Percentiles rank a stretch among this genome's conserved stretches.
phyloP scores from a whole-genome alignment of 2,329 filamentous ascomycete species.

The Lachnellula arida region DNA sequence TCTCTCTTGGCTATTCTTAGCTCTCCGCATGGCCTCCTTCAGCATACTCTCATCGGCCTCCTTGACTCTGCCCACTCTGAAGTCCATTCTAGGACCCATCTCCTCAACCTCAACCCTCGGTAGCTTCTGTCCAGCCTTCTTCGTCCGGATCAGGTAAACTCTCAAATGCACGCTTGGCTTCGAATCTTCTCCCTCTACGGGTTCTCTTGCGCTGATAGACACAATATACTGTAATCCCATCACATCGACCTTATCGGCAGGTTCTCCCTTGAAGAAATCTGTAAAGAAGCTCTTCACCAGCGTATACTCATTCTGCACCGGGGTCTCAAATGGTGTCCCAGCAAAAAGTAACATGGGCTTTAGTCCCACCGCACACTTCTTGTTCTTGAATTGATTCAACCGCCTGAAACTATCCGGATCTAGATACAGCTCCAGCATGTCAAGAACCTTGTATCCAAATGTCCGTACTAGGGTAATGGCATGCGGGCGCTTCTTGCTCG shows the following conservation, averaged over 20 bases:
- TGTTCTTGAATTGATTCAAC: conserved; percentile 70
- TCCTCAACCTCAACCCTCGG: conserved; percentile 92
- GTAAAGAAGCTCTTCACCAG: conserved; percentile 81
- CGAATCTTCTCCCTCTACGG: conserved; percentile 38
- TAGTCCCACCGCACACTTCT: conserved; percentile 72
- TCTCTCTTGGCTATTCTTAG: conserved; percentile 67
- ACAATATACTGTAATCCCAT: conserved; percentile 92
- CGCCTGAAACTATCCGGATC: conserved; percentile 68
- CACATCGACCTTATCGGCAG: conserved; percentile 79
- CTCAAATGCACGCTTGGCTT: conserved; percentile 63
- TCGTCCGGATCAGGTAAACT: conserved; percentile 81
- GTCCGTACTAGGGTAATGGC: conserved; percentile 77
- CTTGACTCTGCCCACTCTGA: conserved; percentile 74
- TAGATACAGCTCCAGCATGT: conserved; percentile 90
- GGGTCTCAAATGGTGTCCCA: conserved; percentile 80
- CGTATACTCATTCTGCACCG: conserved; percentile 73
- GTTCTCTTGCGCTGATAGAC: conserved; percentile 71
- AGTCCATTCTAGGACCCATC: conserved; percentile 91
- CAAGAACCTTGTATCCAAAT: conserved; percentile 81
- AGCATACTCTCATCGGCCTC: conserved; percentile 73
- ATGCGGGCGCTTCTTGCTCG: conserved; percentile 94
- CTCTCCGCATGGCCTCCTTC: conserved; percentile 88
- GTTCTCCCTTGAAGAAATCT: conserved; percentile 86
- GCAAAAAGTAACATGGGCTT: conserved; percentile 91
- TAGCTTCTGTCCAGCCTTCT: conserved; percentile 79